These are phyloP conservation scores for Boletellus sp. DNA, from an alignment of 1,284 basidiomycete species.

Conservation along the genomic window DNA sequence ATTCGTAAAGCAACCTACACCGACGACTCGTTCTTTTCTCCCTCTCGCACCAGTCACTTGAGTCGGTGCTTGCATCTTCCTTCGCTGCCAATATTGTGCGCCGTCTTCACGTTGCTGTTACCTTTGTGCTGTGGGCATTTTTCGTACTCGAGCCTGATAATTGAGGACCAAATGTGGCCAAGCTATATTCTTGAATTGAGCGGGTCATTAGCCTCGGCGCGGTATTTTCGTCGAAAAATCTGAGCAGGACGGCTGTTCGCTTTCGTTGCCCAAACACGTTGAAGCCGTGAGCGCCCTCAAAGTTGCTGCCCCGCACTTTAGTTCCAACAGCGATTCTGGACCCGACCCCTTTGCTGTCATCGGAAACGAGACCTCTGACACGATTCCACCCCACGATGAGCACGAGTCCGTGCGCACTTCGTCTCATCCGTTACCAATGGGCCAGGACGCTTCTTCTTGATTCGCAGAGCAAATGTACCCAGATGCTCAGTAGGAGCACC, in stretches of 20 bases:
- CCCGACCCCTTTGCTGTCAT: slow-evolving; percentile 66
- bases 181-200: slow-evolving; percentile 18
- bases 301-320: slow-evolving; percentile 76
- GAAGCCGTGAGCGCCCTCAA: slow-evolving; percentile 60
- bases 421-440: slow-evolving; percentile 29
- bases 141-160: background rate
- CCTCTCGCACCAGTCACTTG: slow-evolving; percentile 15
- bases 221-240: slow-evolving; percentile 17
- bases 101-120: slow-evolving; percentile 14
- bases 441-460: slow-evolving; percentile 33
- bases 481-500: slow-evolving; percentile 24
- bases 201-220: background rate
- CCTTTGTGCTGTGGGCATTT: slow-evolving; percentile 7
- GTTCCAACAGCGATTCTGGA: slow-evolving; percentile 50
- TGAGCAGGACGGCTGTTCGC: slow-evolving; percentile 7
- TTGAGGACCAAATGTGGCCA: slow-evolving; percentile 22
- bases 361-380: slow-evolving; percentile 38
- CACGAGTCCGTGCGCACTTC: slow-evolving; percentile 14
- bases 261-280: slow-evolving; percentile 28
- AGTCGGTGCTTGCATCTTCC: slow-evolving; percentile 21
- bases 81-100: slow-evolving; percentile 34
- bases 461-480: slow-evolving; percentile 33
- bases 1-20: slow-evolving; percentile 37
- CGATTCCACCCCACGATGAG: slow-evolving; percentile 26
- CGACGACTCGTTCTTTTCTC: slow-evolving; percentile 17